Evolutionary conservation across 1,139 yeast species (phyloP).

Genomic region (Protomyces inouyei): DNA sequence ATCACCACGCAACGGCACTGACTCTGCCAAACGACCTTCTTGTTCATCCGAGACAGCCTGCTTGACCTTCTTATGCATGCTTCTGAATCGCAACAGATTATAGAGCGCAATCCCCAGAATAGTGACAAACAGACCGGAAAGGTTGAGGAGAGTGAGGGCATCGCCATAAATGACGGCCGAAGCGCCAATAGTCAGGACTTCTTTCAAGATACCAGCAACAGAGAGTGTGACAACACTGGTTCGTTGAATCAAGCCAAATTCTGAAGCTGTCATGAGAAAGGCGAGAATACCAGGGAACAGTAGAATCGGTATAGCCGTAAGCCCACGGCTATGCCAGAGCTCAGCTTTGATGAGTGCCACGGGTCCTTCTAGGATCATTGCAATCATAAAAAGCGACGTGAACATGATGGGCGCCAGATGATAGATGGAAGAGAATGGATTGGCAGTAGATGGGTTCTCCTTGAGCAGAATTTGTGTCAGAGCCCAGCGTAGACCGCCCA

Average conservation of each 20-base stretch:
- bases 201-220: constrained; percentile 90
- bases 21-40: neutral
- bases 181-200: constrained; percentile 69
- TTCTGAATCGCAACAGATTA: constrained; percentile 43
- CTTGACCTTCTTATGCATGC: constrained; percentile 28
- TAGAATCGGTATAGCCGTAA: constrained; percentile 54
- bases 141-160: constrained; percentile 58
- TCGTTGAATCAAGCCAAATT: constrained; percentile 72
- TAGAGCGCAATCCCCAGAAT: constrained; percentile 75
- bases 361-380: constrained; percentile 64
- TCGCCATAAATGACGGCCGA: constrained; percentile 75
- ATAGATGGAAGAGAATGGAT: constrained; percentile 78
- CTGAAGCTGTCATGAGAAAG: constrained; percentile 84
- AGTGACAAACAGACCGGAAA: constrained; percentile 73
- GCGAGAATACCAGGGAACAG: constrained; percentile 81
- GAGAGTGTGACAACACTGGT: constrained; percentile 83
- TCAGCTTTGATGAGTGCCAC: constrained; percentile 48
- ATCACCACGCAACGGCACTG: neutral
- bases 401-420: constrained; percentile 84
- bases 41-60: constrained; percentile 4
- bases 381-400: constrained; percentile 54
- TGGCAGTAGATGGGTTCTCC: constrained; percentile 54
- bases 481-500: constrained; percentile 93
- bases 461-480: constrained; percentile 76
- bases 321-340: constrained; percentile 55